Evolutionary conservation across 169 alveolate species (phyloP), one percentile per base, ranked within the genome.

Genomic region (Theileria sp.): DNA sequence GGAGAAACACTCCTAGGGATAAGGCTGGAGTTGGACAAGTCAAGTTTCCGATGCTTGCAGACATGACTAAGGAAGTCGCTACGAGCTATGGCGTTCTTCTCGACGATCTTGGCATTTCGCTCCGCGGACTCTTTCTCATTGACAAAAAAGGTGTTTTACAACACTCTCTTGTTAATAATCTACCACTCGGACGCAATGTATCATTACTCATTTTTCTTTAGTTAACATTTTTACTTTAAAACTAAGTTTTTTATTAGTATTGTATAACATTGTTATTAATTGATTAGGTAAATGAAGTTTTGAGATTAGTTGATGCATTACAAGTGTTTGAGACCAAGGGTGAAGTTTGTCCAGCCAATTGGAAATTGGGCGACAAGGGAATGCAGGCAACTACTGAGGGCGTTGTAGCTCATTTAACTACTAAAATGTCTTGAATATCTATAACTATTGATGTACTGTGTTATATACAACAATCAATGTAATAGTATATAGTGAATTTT

Each of bases 131-230:
- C 75, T 98, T 95, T 94, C 88, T 98, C 77, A 98, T 98, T 84
- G 99, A 98, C 89, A 94, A 94, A 71, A 92, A 97, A 73, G 99
- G 99, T 72, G 82, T 95, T 56, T 91, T 98, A 44, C 98, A 99
- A 85, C 99, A 96, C 78, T 88, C 91, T 79, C 93, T 95, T 44
- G 96, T 97, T 81, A 95, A 98, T 88, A 99, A 98, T 92, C 92
- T 97, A 44, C 99, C 99, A n/a, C 96, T 98, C n/a, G 99, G 99
- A 68, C 96, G 99, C 88, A 95, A 97, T 78, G 98, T 95, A 25
- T 28, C 58, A 70, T 34, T 30, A 6, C n/a, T 17, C 12, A 56
- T 68, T 28, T 28, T 68, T 8, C 19, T 4, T 1, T 61, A 61
- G 69, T 61, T 28, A 61, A 30, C n/a, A 3, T 10, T 28, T 10